Base-by-base conservation (phyloP, 2,329 filamentous ascomycete species). In the Pseudocercospora eumusae region DNA sequence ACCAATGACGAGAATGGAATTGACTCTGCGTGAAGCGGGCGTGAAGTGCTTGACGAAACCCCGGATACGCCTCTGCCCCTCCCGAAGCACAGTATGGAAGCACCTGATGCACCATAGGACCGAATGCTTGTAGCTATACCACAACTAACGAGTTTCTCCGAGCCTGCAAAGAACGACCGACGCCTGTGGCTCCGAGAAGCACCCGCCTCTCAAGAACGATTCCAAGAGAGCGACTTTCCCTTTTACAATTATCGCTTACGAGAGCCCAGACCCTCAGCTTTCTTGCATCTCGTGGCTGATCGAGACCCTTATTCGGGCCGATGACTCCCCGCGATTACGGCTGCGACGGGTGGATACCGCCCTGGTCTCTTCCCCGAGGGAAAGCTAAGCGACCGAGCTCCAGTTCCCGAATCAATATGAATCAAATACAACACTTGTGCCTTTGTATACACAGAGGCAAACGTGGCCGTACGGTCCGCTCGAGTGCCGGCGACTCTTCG, bases 101-200 rank as follows among this genome's bases (percentile, higher is more conserved):
- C 20, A 23, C 47, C 40, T 23, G 31, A 31, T 61, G 58, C 54
- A 61, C 40, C 23, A 45, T 60, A 64, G 53, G 61, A 23, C 61
- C 54, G 57, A 60, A 25, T 47, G 53, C 45, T 49, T 49, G 55
- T 33, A 45, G 40, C n/a, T 31, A 25, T 49, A 15, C 23, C 33
- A 31, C 31, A 18, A 18, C 23, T 25, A 20, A 18, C 15, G 18
- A 18, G 33, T 36, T 40, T 47, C n/a, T 53, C 36, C 28, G 11
- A 52, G 9, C 57, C 57, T 42, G 52, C 57, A 59, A 36, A 52
- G 33, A 28, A 47, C 57, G 45, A 44, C 45, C 55, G 18, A 40
- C 5, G 36, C 15, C 18, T 5, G 36, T 40, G 36, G 21, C 47
- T 28, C 57, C 57, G 57, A 50, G 25, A 33, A 59, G 47, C n/a